Base-by-base conservation (phyloP, 1,139 yeast genomes). In the Pneumocystis carinii region DNA sequence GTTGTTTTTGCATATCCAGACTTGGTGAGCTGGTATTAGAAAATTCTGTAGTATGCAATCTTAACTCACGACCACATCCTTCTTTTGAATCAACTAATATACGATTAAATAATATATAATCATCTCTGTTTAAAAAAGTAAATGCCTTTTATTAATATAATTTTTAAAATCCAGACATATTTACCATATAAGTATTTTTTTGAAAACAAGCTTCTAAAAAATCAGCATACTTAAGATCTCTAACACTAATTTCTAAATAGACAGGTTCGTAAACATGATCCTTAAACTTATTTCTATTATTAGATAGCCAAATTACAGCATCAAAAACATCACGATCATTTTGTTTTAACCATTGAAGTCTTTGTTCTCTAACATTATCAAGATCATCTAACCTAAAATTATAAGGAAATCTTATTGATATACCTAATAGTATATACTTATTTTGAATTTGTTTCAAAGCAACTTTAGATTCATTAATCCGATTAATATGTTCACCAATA, bases 241-340 rank as follows among this genome's bases (percentile, higher is more conserved):
- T 77, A 1, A 84, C 81, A 27, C 80, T 77, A 59, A 94, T 77
- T 0, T 87, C 78, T 55, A 89, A 76, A n/a, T 84, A 76, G 0
- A 97, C 94, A 1, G 96, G 94, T 70, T 86, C 95, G 67, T 77
- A 81, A 63, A 86, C 83, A 10, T 71, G 71, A 0, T 74, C 74
- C 56, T 74, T 71, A 62, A 81, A 76, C 17, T 75, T 72, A 14
- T 70, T 73, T 35, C 72, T 69, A 56, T 76, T 71, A 10, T 70
- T 65, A 63, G 80, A 71, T 35, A 83, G 70, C 64, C 75, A 70
- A 48, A 68, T 66, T 5, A 80, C 77, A 0, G 84, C 83, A 14
- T 70, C 68, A 14, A 70, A 68, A 1, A 75, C 62, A 53, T 67
- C 69, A 59, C 75, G 63, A 14, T 71, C 69, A 35, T 70, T 69